phyloP scores from a whole-genome alignment of 2,329 filamentous ascomycete genomes.

The Trichoderma harzianum region DNA sequence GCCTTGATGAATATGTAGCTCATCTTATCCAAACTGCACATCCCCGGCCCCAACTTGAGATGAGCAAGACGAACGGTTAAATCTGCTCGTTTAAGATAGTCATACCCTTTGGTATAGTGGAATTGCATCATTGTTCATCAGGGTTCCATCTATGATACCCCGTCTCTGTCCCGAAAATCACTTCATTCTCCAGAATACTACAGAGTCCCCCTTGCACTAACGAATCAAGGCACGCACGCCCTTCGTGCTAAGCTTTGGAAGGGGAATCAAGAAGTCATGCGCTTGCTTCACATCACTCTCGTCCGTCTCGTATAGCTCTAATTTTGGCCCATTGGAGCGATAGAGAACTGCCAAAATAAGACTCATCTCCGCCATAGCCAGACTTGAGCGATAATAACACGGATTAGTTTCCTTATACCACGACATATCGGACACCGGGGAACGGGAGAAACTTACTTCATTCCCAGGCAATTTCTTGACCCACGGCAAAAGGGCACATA shows the following conservation, averaged over 20 bases:
- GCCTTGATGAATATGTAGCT: neutral
- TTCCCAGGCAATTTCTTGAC: neutral
- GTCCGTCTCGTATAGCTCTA: neutral
- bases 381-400: neutral
- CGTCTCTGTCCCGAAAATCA: neutral
- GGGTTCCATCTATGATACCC: neutral
- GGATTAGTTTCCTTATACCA: neutral
- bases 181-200: neutral
- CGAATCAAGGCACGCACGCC: neutral
- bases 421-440: neutral
- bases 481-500: neutral
- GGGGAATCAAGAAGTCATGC: neutral
- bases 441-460: neutral
- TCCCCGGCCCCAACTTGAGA: neutral
- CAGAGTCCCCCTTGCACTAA: neutral
- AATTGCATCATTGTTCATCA: neutral
- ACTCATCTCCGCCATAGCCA: slow-evolving; percentile 1
- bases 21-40: neutral
- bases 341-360: neutral
- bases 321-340: neutral
- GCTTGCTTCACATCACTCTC: slow-evolving; percentile 1
- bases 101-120: neutral
- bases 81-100: neutral
- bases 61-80: neutral
- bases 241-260: neutral